Evolutionary conservation across 2,329 filamentous ascomycete species (phyloP).

Genomic region (Lojkania enalia): DNA sequence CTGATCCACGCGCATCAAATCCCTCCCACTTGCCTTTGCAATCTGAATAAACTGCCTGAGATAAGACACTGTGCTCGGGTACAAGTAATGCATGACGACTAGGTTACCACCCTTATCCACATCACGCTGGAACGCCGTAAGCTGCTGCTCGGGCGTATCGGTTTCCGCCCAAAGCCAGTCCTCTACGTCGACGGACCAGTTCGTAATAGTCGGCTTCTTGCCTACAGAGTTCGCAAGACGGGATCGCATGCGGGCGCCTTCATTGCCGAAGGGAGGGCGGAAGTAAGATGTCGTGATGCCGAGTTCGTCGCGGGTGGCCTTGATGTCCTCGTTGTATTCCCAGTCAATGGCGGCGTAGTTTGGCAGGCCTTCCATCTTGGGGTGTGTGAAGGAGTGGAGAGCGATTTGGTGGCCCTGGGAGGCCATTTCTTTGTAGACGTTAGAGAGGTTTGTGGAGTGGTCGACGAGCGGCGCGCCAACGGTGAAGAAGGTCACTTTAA

Average conservation of each 20-base stretch:
- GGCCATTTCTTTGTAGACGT: constrained; percentile 66
- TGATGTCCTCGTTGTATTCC: constrained; percentile 63
- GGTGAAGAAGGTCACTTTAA: constrained; percentile 73
- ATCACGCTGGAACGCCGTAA: constrained; percentile 66
- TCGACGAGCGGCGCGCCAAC: constrained; percentile 66
- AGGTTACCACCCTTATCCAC: constrained; percentile 65
- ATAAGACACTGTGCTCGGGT: constrained; percentile 65
- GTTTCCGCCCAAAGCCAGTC: constrained; percentile 70
- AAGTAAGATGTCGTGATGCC: constrained; percentile 57
- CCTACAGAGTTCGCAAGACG: constrained; percentile 56
- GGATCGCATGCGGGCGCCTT: constrained; percentile 68
- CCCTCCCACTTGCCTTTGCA: constrained; percentile 65
- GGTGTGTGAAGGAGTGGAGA: constrained; percentile 69
- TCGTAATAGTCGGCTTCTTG: constrained; percentile 61
- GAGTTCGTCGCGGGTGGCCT: constrained; percentile 48
- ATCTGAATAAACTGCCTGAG: constrained; percentile 66
- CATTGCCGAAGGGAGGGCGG: constrained; percentile 69
- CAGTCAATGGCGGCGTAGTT: constrained; percentile 60
- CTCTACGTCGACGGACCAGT: constrained; percentile 72
- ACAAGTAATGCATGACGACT: constrained; percentile 71
- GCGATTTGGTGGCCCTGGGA: constrained; percentile 68
- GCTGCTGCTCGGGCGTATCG: constrained; percentile 66
- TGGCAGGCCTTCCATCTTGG: constrained; percentile 64
- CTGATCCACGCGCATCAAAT: constrained; percentile 68
- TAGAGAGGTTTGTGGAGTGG: constrained; percentile 61